Conservation (phyloP, 139 green algal species). For the Closterium sp. region DNA sequence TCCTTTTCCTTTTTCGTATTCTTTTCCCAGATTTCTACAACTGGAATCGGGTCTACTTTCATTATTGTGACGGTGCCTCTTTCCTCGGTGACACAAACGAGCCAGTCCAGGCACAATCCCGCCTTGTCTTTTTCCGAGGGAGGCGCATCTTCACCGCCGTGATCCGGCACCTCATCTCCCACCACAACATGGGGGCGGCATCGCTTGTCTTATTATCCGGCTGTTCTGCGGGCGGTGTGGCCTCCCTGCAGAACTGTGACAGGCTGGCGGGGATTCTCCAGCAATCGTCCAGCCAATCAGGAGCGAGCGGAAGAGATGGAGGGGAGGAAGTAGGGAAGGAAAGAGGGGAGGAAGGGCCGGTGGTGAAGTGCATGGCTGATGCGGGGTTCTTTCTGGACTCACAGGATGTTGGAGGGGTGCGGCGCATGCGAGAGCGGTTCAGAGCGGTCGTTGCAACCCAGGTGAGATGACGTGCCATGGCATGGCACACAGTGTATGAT, state of each 20-base stretch:
- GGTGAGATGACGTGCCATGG: not conserved
- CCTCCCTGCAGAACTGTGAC: not conserved
- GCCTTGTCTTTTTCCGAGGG: conserved; percentile 5
- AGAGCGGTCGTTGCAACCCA: conserved; percentile 15
- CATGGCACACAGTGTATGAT: too few species aligned
- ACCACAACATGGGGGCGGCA: not conserved
- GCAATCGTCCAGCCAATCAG: not conserved
- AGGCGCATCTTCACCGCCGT: not conserved
- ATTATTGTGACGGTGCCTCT: not conserved
- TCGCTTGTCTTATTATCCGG: not conserved
- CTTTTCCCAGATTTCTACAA: not conserved
- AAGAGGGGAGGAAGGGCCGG: not conserved
- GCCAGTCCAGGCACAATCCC: not conserved
- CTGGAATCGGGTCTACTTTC: not conserved
- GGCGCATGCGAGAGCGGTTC: conserved; percentile 6
- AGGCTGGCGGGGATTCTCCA: not conserved
- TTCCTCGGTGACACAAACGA: not conserved
- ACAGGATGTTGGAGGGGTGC: conserved; percentile 11
- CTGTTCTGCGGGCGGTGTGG: not conserved
- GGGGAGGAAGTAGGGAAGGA: not conserved
- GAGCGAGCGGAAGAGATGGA: not conserved
- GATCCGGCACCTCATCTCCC: not conserved
- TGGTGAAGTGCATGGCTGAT: conserved; percentile 7
- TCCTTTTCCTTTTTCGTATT: not conserved
- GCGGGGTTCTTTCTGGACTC: conserved; percentile 58